Evolutionary conservation across 1,284 basidiomycete species (phyloP).

Genomic region (Puccinia novopanici): DNA sequence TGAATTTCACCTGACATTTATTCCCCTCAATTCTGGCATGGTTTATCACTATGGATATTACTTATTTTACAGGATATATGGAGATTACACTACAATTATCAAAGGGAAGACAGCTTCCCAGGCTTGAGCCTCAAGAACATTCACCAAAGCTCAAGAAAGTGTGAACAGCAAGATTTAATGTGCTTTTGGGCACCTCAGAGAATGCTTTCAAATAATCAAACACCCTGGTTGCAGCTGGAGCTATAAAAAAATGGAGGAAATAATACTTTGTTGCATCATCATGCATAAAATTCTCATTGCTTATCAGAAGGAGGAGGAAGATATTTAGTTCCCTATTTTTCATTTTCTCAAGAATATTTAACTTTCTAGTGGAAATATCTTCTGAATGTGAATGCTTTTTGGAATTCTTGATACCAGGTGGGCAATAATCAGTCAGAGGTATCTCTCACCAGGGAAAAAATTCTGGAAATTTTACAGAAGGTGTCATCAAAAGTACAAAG

Average conservation of each 20-base stretch:
- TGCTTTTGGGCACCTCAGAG: conserved; percentile 6
- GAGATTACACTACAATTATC: background rate
- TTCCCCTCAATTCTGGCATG: no score
- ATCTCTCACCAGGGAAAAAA: no score
- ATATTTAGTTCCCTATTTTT: no score
- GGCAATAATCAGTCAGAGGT: no score
- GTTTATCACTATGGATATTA: conserved; percentile 4
- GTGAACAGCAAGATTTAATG: background rate
- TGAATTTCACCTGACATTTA: no score
- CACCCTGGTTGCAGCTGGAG: background rate
- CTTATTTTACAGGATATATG: background rate
- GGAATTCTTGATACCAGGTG: no score
- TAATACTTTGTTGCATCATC: background rate
- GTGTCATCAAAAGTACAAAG: no score
- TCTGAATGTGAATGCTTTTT: no score
- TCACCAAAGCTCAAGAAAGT: conserved; percentile 1
- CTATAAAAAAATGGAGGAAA: background rate
- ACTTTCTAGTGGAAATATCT: no score
- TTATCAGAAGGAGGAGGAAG: background rate
- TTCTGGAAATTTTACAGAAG: no score
- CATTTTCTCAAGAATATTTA: no score
- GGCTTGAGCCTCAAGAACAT: background rate
- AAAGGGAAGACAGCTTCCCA: background rate
- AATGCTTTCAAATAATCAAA: conserved; percentile 1
- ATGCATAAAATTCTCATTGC: conserved; percentile 22